Evolutionary conservation across 2,329 filamentous ascomycete species (phyloP).

Genomic region (Exophiala sideris): DNA sequence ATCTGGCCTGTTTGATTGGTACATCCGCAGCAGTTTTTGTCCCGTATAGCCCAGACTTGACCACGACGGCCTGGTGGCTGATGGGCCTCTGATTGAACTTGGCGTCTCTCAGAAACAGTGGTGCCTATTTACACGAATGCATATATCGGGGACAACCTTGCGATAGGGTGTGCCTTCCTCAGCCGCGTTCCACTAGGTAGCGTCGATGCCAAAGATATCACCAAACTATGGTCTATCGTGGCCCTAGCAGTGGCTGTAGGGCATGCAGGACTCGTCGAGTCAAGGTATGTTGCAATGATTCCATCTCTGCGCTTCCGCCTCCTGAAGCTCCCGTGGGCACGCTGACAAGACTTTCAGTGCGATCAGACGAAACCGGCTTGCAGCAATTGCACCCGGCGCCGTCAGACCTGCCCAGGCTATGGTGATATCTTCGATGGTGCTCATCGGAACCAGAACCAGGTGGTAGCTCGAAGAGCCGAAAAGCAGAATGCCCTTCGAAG

Average conservation of each 20-base stretch:
- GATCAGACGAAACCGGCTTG: slow-evolving; percentile 26
- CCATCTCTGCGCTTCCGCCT: not conserved
- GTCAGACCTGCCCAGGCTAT: slow-evolving; percentile 27
- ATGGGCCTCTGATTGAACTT: not conserved
- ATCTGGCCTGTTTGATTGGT: not conserved
- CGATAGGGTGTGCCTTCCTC: not conserved
- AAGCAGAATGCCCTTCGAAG: slow-evolving; percentile 10
- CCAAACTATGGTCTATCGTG: slow-evolving; percentile 27
- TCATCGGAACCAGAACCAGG: slow-evolving; percentile 26
- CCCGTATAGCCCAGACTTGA: not conserved
- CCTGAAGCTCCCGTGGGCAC: not conserved
- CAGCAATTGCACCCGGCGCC: slow-evolving; percentile 27
- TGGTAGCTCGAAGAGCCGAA: slow-evolving; percentile 17
- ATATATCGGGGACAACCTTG: slow-evolving; percentile 9
- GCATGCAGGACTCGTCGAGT: slow-evolving; percentile 28
- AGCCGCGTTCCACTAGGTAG: not conserved
- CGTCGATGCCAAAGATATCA: not conserved
- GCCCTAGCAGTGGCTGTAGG: slow-evolving; percentile 27
- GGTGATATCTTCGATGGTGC: slow-evolving; percentile 27
- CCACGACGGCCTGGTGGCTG: slow-evolving; percentile 15
- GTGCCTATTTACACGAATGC: slow-evolving; percentile 4
- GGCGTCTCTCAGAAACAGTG: slow-evolving; percentile 4
- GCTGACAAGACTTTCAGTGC: slow-evolving; percentile 18
- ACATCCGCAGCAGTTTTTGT: no score
- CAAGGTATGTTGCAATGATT: slow-evolving; percentile 16